These are phyloP conservation scores for Pleurotus salmoneostramineus DNA, from an alignment of 768 basidiomycete genomes.

Conservation along the genomic window DNA sequence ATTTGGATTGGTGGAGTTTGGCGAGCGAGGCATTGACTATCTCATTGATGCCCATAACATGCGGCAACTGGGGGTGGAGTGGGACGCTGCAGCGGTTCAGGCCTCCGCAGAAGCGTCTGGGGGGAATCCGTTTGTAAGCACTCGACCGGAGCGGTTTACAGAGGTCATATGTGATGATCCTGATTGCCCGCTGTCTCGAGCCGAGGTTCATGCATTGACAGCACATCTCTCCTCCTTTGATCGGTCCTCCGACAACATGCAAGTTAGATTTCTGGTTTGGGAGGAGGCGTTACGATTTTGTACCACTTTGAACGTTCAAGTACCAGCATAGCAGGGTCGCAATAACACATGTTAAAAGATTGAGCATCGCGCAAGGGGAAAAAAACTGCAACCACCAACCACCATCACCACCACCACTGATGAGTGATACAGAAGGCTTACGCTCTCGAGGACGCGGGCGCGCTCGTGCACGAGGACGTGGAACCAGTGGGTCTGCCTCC, in stretches of 20 bases:
- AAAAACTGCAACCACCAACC: no score
- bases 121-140: background rate
- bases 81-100: slow-evolving; percentile 6
- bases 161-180: background rate
- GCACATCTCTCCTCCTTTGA: background rate
- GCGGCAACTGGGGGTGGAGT: slow-evolving; percentile 20
- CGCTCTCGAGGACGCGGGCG: no score
- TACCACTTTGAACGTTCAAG: no score
- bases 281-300: no score
- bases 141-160: background rate
- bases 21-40: slow-evolving; percentile 16
- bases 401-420: no score
- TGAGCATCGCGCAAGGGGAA: no score
- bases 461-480: no score
- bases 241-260: background rate
- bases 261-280: background rate
- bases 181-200: background rate
- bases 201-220: background rate
- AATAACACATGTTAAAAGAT: no score
- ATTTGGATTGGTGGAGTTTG: slow-evolving; percentile 25
- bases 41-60: slow-evolving; percentile 9
- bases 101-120: background rate
- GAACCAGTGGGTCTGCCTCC: no score
- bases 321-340: no score
- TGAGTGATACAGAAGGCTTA: no score